Evolutionary conservation across 106 monocot genomes (phyloP).

Genomic region (Cymbidium sinense): DNA sequence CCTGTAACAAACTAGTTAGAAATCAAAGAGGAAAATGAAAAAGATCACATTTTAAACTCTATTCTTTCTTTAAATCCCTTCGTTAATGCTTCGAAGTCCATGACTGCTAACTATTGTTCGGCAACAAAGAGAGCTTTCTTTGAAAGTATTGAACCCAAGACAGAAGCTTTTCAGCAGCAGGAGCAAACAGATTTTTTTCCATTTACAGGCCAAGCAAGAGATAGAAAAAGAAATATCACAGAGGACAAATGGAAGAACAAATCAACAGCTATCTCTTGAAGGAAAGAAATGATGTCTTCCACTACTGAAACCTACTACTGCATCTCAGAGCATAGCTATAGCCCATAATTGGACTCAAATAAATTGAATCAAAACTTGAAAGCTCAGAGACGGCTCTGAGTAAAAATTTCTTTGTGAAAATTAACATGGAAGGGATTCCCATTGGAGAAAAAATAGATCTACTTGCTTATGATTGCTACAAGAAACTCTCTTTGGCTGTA

Average conservation of each 20-base stretch:
- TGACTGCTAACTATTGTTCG: background rate
- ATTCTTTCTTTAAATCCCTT: too few relatives aligned
- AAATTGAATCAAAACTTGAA: slow-evolving; percentile 23
- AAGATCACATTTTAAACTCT: background rate
- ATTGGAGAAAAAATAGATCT: too few relatives aligned
- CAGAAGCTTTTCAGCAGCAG: slow-evolving; percentile 12
- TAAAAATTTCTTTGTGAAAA: too few relatives aligned
- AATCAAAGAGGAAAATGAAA: background rate
- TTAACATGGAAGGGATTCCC: too few relatives aligned
- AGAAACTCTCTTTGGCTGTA: slow-evolving; percentile 62
- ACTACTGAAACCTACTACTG: slow-evolving; percentile 14
- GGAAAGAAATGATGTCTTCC: slow-evolving; percentile 21
- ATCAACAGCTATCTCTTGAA: slow-evolving; percentile 17
- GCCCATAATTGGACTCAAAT: slow-evolving; percentile 20
- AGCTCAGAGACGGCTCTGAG: slow-evolving; percentile 13
- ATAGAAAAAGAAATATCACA: slow-evolving; percentile 6
- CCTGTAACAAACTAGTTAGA: slow-evolving; percentile 44
- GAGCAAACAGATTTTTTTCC: background rate
- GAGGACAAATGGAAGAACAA: too few relatives aligned
- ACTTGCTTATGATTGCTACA: slow-evolving; percentile 60
- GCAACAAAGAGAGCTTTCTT: slow-evolving; percentile 31
- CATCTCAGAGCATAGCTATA: slow-evolving; percentile 18
- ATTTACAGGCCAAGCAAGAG: background rate
- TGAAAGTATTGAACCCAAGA: slow-evolving; percentile 11
- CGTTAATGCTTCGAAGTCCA: too few relatives aligned